Evolutionary conservation across 306 rosid genomes (phyloP).

Genomic region (Pachyrhizus erosus): DNA sequence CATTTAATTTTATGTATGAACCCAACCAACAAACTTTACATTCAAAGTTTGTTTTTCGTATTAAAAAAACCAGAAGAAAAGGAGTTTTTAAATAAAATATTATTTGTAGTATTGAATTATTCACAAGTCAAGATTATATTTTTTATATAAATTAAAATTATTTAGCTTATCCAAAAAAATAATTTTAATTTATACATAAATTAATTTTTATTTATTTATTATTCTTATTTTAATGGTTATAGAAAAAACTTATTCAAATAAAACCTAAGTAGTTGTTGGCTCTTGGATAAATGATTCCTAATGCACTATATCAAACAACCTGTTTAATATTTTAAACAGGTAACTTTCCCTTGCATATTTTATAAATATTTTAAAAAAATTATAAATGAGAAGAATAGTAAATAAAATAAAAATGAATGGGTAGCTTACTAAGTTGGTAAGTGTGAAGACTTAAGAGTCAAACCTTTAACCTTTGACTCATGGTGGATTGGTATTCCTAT

Average conservation of each 20-base stretch:
- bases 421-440: background rate
- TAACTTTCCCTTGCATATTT: background rate
- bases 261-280: background rate
- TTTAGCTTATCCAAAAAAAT: too few species aligned
- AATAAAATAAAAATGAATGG: background rate
- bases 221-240: background rate
- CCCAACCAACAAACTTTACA: background rate
- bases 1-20: background rate
- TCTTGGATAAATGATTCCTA: background rate
- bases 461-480: conserved; percentile 28
- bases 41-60: background rate
- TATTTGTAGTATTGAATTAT: background rate
- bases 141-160: too few species aligned
- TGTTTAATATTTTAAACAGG: background rate
- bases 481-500: too few species aligned
- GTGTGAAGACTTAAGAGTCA: background rate
- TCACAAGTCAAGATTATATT: too few species aligned
- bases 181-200: too few species aligned
- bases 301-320: background rate
- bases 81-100: background rate
- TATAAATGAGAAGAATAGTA: background rate
- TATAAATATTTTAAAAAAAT: background rate
- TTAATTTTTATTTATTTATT: background rate
- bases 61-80: background rate
- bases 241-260: too few species aligned